Evolutionary conservation across 2,329 filamentous ascomycete species (phyloP).

Genomic region (Aureobasidium sp.): DNA sequence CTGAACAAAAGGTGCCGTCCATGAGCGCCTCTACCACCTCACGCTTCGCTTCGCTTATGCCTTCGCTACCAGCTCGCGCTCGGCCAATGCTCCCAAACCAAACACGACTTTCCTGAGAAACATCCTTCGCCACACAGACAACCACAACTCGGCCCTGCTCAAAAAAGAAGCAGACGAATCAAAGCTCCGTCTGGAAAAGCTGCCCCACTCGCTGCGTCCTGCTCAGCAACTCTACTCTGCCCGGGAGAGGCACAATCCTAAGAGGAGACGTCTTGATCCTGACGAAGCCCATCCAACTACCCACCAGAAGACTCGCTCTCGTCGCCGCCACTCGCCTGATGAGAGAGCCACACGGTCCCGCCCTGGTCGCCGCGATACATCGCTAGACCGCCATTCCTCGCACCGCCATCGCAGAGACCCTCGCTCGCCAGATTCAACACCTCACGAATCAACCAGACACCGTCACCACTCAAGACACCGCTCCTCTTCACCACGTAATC

Average conservation of each 20-base stretch:
- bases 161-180: constrained; percentile 79
- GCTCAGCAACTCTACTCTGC: constrained; percentile 15
- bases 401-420: background rate
- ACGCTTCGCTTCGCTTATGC: constrained; percentile 4
- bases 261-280: background rate
- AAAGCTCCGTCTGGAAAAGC: constrained; percentile 55
- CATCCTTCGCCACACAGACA: constrained; percentile 80
- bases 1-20: constrained; percentile 41
- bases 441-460: background rate
- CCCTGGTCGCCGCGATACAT: background rate
- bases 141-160: constrained; percentile 77
- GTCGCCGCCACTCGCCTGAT: background rate
- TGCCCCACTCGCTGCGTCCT: constrained; percentile 30
- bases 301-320: background rate
- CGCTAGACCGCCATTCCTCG: background rate
- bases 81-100: constrained; percentile 57
- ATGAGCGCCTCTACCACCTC: constrained; percentile 15
- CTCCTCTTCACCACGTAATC: background rate
- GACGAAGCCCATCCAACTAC: background rate
- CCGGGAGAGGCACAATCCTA: constrained; percentile 11
- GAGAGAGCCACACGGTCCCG: background rate
- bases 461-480: background rate
- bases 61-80: constrained; percentile 1
- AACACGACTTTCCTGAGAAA: constrained; percentile 85
- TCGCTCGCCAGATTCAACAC: background rate